Base-by-base conservation (phyloP, 306 rosid genomes). In the Vigna radiata region DNA sequence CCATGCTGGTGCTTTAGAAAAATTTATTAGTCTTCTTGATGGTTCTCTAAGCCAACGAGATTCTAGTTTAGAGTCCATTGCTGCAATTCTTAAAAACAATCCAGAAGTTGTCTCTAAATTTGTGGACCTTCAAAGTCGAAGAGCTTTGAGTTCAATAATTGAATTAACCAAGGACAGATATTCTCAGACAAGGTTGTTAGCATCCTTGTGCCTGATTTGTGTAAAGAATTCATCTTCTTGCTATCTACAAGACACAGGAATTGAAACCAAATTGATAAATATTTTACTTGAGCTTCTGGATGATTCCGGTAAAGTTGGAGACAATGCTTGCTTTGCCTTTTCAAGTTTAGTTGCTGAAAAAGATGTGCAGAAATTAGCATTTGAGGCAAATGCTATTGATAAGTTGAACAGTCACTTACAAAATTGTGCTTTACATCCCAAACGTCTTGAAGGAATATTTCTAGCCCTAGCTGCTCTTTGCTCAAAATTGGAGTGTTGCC, bases 201-300 rank as follows among this genome's bases (percentile, higher is more conserved):
- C 98, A 17, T 87, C 91, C 68, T 78, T 73, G 75, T 95, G 97
- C 86, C 82, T 95, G 89, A 89, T 92, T 71, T 90, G 85, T 59
- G 85, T 92, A 52, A 90, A 88, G 82, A 95, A 95, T 83, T 81
- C 92, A 12, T 89, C 93, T 64, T 77, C 92, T 53, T 76, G 83
- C 85, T 72, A 84, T 83, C 84, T 95, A 70, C 97, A 92, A 84
- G 97, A 92, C 70, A 53, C 81, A 66, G 96, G 91, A 76, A 89
- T 89, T 77, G 89, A 88, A 84, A 86, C 84, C 72, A 90, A 95
- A 79, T 80, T 95, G 92, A 87, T 95, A 48, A 17, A 88, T 68
- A 86, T 88, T 82, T 87, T 95, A 81, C 98, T 95, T 53, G 97
- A 95, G 88, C 97, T 95, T 77, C 88, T 90, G 73, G 97, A 92